Evolutionary conservation across 164 flowering plant species (phyloP).

Genomic region (Annona squamosa): DNA sequence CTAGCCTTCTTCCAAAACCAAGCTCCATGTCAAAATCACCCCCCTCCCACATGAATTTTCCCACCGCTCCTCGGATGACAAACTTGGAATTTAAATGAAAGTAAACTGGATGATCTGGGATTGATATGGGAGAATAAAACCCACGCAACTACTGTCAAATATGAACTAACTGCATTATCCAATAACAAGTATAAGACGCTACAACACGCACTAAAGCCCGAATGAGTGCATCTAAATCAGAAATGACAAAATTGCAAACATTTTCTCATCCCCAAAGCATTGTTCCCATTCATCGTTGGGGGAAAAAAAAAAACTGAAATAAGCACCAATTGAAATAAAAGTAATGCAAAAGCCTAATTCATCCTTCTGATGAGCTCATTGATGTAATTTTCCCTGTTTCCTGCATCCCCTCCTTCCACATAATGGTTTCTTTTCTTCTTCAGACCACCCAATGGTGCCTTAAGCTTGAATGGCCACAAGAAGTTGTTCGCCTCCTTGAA

Average conservation of each 20-base stretch:
- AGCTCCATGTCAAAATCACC: too few species aligned
- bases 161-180: too few species aligned
- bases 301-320: too few species aligned
- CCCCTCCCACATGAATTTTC: too few species aligned
- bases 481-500: conserved; percentile 63
- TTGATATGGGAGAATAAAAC: too few species aligned
- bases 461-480: conserved; percentile 66
- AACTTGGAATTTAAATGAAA: too few species aligned
- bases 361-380: conserved; percentile 60
- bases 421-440: conserved; percentile 69
- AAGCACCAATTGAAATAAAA: background rate
- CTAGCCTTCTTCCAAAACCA: too few species aligned
- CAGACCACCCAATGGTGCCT: conserved; percentile 57
- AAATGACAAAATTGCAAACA: background rate
- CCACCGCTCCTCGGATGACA: too few species aligned
- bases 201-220: too few species aligned
- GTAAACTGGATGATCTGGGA: too few species aligned
- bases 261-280: background rate
- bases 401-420: conserved; percentile 67
- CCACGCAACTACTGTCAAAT: too few species aligned
- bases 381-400: conserved; percentile 58
- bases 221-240: background rate
- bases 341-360: conserved; percentile 28
- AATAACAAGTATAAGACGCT: too few species aligned
- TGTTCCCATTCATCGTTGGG: background rate